Base-by-base conservation (phyloP, 2,329 filamentous ascomycete genomes). In the Colletotrichum destructivum region DNA sequence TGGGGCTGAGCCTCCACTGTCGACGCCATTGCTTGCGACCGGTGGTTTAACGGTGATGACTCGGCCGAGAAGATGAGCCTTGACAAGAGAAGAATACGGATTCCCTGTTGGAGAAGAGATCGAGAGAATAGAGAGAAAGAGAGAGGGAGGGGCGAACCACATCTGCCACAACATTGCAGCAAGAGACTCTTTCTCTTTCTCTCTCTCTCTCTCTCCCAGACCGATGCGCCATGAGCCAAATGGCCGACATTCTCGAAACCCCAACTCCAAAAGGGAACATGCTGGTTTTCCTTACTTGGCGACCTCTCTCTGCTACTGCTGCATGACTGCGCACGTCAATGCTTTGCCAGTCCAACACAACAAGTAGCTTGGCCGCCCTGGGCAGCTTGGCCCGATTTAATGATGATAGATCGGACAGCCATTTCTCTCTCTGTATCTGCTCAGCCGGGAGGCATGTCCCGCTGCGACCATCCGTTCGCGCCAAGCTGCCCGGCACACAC, bases 381-480 rank as follows among this genome's bases (percentile, higher is more conserved):
- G 26, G 16, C 52, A 13, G 26, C 16, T 55, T 38, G 31, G 31
- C 31, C 31, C 15, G 31, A 31, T 31, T 1, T 2, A 31, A 31
- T 31, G 52, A 12, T 55, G 18, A 21, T 11, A 9, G 15, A 26
- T 2, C 4, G 51, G 15, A 26, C 21, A 47, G 23, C n/a, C 21
- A 42, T 46, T 5, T 31, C 31, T 15, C 15, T 18, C 15, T 54
- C 21, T 35, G n/a, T 52, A 18, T 51, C 35, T 62, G 26, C 59
- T 61, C 57, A 16, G n/a, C 35, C 56, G 51, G 44, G 16, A 18
- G 18, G 31, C n/a, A 31, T 6, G 31, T 51, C 38, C 21, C 51
- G 63, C 56, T 44, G 64, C 63, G 68, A 62, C 63, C 68, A 71
- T 62, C 63, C 16, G 56, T 67, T 71, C 68, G 38, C 62, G 63